Evolutionary conservation across 306 rosid genomes (phyloP).

Genomic region (Vigna hirtella): DNA sequence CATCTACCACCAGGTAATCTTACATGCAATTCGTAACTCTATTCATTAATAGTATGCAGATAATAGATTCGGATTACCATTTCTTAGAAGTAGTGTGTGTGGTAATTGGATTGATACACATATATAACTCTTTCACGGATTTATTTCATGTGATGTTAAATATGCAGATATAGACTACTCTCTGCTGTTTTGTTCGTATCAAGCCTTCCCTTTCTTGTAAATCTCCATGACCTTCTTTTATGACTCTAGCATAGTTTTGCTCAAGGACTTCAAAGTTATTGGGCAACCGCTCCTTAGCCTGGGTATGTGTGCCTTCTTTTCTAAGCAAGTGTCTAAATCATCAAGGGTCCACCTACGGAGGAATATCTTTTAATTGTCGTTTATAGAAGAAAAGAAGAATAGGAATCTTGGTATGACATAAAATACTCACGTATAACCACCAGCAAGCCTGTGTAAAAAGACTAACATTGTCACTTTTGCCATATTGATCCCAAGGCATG

Average conservation of each 20-base stretch:
- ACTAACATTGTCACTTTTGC: slow-evolving; percentile 73
- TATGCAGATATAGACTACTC: neutral
- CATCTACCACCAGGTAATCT: slow-evolving; percentile 23
- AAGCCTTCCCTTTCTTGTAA: slow-evolving; percentile 3
- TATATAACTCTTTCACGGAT: neutral
- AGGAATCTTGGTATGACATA: slow-evolving; percentile 11
- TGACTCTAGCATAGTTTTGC: slow-evolving; percentile 40
- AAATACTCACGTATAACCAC: slow-evolving; percentile 67
- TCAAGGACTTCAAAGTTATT: slow-evolving; percentile 66
- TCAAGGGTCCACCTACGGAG: slow-evolving; percentile 68
- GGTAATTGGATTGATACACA: slow-evolving; percentile 18
- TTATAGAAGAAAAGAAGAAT: slow-evolving; percentile 7
- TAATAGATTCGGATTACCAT: neutral
- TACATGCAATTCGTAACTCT: neutral
- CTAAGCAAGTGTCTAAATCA: slow-evolving; percentile 69
- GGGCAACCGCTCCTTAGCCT: slow-evolving; percentile 72
- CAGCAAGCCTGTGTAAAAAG: slow-evolving; percentile 64
- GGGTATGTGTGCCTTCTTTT: slow-evolving; percentile 76
- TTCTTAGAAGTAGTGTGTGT: slow-evolving; percentile 11
- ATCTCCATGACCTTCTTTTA: slow-evolving; percentile 2
- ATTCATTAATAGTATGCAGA: slow-evolving; percentile 17
- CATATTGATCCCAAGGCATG: slow-evolving; percentile 79
- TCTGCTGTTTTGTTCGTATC: slow-evolving; percentile 28
- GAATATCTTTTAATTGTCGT: slow-evolving; percentile 9
- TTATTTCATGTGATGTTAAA: slow-evolving; percentile 13